A percentile compares a stretch with the other conserved stretches of the same genome.
Conservation (phyloP, 495 filamentous ascomycete species). For the Penicillium roqueforti region DNA sequence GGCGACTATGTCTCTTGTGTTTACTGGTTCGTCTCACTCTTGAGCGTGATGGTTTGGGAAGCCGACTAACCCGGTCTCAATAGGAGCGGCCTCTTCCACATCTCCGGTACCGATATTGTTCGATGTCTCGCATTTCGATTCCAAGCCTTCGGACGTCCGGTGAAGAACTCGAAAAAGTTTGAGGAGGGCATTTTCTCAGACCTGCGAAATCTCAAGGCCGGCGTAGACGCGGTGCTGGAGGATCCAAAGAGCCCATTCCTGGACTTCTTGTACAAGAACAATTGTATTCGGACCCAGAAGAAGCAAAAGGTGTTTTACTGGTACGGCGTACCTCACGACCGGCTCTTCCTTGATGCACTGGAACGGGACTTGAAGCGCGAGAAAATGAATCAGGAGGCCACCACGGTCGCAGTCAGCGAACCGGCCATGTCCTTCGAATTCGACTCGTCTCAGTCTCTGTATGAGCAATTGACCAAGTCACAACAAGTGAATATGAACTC, state of each 20-base stretch:
- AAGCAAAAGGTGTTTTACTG: conserved; percentile 99
- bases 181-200: conserved; percentile 99
- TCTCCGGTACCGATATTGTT: conserved; percentile 97
- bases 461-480: conserved; percentile 98
- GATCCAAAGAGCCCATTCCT: conserved; percentile 98
- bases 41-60: not conserved
- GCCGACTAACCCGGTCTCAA: conserved; percentile 1
- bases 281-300: conserved; percentile 99
- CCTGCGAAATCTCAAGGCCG: conserved; percentile 94
- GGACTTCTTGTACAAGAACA: conserved; percentile 99
- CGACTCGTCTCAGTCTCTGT: conserved; percentile 97
- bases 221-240: conserved; percentile 97
- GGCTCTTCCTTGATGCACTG: conserved; percentile 93
- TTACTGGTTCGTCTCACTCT: conserved; percentile 63
- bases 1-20: conserved; percentile 99
- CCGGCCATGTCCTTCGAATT: conserved; percentile 97
- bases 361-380: conserved; percentile 97
- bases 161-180: conserved; percentile 99
- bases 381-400: conserved; percentile 98
- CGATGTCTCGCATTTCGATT: conserved; percentile 97
- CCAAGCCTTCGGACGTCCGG: conserved; percentile 94
- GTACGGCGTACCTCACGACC: conserved; percentile 98
- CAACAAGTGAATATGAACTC: conserved; percentile 98
- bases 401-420: conserved; percentile 92
- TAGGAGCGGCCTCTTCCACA: conserved; percentile 98